Conservation (phyloP, 202 grass and related monocot genomes). For the Hordeum pubiflorum region DNA sequence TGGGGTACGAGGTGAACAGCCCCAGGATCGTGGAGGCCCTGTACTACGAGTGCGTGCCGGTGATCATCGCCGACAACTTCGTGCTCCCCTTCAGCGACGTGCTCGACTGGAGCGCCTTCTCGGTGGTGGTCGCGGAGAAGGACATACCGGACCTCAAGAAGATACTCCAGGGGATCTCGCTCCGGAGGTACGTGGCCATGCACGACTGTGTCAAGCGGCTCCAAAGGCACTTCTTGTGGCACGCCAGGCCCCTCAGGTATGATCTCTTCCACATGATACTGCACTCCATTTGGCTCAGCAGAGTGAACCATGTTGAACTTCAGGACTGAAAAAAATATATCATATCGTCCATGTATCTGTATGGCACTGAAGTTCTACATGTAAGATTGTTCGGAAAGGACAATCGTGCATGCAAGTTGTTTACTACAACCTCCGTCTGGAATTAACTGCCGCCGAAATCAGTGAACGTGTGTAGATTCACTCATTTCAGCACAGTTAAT, state of each 20-base stretch:
- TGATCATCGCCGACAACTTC: constrained; percentile 95
- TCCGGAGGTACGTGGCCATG: constrained; percentile 66
- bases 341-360: neutral
- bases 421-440: too few species aligned
- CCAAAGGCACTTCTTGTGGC: constrained; percentile 92
- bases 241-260: constrained; percentile 64
- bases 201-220: constrained; percentile 65
- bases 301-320: constrained; percentile 58
- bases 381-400: neutral
- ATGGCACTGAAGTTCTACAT: neutral
- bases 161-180: constrained; percentile 67
- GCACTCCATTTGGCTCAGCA: constrained; percentile 86
- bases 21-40: constrained; percentile 81
- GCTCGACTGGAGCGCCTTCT: constrained; percentile 74
- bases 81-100: constrained; percentile 71
- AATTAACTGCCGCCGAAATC: too few species aligned
- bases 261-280: constrained; percentile 97
- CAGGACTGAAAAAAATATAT: constrained; percentile 19
- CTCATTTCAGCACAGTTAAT: too few species aligned
- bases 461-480: too few species aligned
- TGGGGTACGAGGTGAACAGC: constrained; percentile 98
- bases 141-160: constrained; percentile 78
- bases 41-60: constrained; percentile 91
- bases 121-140: constrained; percentile 75
- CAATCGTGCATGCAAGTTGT: neutral